Evolutionary conservation across 768 basidiomycete genomes (phyloP).

Genomic region (Plicaturopsis crispa): DNA sequence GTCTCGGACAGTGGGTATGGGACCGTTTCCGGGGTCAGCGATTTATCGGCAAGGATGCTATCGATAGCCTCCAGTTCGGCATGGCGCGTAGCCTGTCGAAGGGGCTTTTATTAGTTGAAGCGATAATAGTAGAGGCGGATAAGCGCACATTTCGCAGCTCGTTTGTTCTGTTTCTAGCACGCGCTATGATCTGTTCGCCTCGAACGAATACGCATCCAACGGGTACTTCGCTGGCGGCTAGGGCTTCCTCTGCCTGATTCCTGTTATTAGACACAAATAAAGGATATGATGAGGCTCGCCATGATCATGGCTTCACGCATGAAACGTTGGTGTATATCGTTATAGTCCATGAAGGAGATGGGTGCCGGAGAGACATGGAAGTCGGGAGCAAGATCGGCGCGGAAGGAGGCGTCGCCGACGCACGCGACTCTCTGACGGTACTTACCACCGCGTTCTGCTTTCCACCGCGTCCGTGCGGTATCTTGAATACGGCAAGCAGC

Average conservation of each 20-base stretch:
- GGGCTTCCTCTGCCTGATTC: conserved; percentile 74
- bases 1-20: conserved; percentile 68
- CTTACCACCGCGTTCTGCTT: too few species aligned
- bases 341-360: conserved; percentile 3
- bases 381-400: too few species aligned
- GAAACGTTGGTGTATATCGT: conserved; percentile 42
- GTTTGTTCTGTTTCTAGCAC: conserved; percentile 90
- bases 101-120: conserved; percentile 3
- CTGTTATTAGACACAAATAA: conserved; percentile 8
- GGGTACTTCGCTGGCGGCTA: conserved; percentile 82
- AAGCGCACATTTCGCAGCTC: conserved; percentile 77
- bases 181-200: conserved; percentile 67
- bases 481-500: too few species aligned
- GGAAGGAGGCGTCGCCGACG: too few species aligned
- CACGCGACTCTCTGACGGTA: too few species aligned
- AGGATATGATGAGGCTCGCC: conserved; percentile 33
- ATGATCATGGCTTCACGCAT: conserved; percentile 82
- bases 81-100: conserved; percentile 81
- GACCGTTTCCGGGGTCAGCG: conserved; percentile 42
- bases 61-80: conserved; percentile 98
- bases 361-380: too few species aligned
- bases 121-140: conserved; percentile 1
- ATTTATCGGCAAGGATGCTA: conserved; percentile 59
- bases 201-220: conserved; percentile 95
- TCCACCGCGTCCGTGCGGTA: too few species aligned